phyloP scores from a whole-genome alignment of 345 rosid genomes.

The Citrus hindsii region DNA sequence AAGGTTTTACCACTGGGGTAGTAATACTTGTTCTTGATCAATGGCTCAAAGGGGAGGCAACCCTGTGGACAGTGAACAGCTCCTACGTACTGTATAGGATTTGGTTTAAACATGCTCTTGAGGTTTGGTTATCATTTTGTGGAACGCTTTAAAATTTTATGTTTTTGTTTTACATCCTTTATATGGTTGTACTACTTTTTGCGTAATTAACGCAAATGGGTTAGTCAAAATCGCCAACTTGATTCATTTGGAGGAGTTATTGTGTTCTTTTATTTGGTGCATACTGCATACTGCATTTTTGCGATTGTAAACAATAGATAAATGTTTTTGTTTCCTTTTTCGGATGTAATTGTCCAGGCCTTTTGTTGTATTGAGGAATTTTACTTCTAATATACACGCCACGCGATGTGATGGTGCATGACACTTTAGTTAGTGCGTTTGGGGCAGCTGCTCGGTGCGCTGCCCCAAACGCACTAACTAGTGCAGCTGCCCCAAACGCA shows the following conservation, averaged over 20 bases:
- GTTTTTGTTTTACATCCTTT: too few species aligned
- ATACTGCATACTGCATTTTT: neutral
- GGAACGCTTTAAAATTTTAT: neutral
- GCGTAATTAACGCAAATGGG: neutral
- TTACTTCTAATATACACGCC: neutral
- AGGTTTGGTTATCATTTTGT: neutral
- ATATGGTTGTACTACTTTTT: neutral
- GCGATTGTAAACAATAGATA: neutral
- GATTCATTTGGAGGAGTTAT: neutral
- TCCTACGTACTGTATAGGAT: conserved; percentile 6
- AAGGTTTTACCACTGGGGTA: conserved; percentile 10
- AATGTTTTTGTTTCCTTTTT: neutral
- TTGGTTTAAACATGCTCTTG: conserved; percentile 17
- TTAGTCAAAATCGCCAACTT: neutral
- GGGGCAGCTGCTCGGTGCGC: too few species aligned
- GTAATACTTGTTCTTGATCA: conserved; percentile 11
- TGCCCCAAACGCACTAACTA: too few species aligned
- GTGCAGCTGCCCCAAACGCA: too few species aligned
- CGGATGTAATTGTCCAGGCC: too few species aligned
- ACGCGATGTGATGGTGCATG: neutral
- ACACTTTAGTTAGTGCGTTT: too few species aligned
- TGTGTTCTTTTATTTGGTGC: neutral
- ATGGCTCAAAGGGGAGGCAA: conserved; percentile 25
- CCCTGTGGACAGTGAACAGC: neutral
- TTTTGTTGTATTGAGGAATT: neutral